Evolutionary conservation across 202 grass and related monocot genomes (phyloP), one percentile per base, ranked within the genome.

Genomic region (Schoenoplectus tabernaemontani): DNA sequence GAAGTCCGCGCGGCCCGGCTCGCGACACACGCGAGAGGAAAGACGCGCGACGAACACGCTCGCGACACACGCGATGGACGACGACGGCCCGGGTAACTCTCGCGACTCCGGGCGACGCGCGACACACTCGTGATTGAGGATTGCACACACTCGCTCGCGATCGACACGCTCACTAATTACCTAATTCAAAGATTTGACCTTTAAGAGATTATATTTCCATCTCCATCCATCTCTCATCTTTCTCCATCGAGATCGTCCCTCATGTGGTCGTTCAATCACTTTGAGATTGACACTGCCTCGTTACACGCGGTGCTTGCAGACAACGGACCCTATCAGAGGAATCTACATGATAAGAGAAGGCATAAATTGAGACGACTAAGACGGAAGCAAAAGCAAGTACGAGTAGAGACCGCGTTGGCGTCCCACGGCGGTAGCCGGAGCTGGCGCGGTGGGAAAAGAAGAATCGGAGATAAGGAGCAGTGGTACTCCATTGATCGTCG

Each of bases 181-280:
- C 77, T 47, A 80, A 63, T 51, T 63, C 39, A 46, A 65, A 64
- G 3, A 80, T 22, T 4, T 64, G 77, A 50, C 64, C 77, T 13
- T 80, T 80, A 2, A 80, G 38, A 36, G 41, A 39, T 32, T n/a
- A 41, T 46, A 80, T 64, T n/a, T 80, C 77, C 38, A 1, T 47
- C 57, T 64, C 59, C 59, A 80, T 80, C 37, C 59, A 23, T 8
- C 77, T 80, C 57, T 64, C 6, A 22, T n/a, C n/a, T n/a, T n/a
- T n/a, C n/a, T n/a, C n/a, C n/a, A 12, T 37, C 9, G 53, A 41
- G 19, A 26, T 9, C 19, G 1, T 34, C 51, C 42, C 76, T n/a
- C n/a, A n/a, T n/a, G n/a, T n/a, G n/a, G n/a, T n/a, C n/a, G n/a
- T n/a, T n/a, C n/a, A n/a, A n/a, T n/a, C n/a, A n/a, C n/a, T n/a